Conservation (phyloP, 441 rosid species). For the Viola pubescens region DNA sequence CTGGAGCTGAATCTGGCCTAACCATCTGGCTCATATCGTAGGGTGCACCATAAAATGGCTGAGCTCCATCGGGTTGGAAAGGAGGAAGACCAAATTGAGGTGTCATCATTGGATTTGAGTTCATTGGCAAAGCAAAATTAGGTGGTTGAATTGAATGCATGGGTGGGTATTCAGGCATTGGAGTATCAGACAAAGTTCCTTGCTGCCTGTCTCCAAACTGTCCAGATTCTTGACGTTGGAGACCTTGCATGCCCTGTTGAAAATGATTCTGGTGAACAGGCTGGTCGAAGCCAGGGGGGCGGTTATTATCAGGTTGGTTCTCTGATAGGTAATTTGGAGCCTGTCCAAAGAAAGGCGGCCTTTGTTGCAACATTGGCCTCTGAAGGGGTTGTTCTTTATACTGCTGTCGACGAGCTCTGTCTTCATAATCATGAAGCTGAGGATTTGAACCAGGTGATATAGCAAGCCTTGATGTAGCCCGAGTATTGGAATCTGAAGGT, state of each 20-base stretch:
- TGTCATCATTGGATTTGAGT: slow-evolving; percentile 43
- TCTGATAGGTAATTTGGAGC: slow-evolving; percentile 43
- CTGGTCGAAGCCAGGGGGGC: slow-evolving; percentile 61
- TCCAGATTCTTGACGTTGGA: slow-evolving; percentile 41
- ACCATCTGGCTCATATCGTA: slow-evolving; percentile 43
- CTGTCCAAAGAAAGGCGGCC: slow-evolving; percentile 48
- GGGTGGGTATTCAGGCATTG: slow-evolving; percentile 50
- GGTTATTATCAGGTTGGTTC: slow-evolving; percentile 34
- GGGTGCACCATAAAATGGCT: slow-evolving; percentile 49
- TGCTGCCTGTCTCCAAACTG: slow-evolving; percentile 42
- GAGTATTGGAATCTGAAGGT: slow-evolving; percentile 59
- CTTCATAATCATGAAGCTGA: slow-evolving; percentile 53
- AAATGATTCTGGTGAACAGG: slow-evolving; percentile 34
- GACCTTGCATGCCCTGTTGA: slow-evolving; percentile 29
- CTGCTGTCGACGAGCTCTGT: slow-evolving; percentile 43
- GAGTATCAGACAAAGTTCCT: slow-evolving; percentile 37
- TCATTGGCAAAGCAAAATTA: slow-evolving; percentile 50
- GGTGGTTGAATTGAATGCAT: slow-evolving; percentile 65
- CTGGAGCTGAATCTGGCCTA: slow-evolving; percentile 39
- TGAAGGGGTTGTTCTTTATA: slow-evolving; percentile 45
- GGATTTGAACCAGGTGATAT: slow-evolving; percentile 48
- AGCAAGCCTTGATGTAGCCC: slow-evolving; percentile 48
- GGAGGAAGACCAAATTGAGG: slow-evolving; percentile 53
- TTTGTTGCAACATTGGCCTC: slow-evolving; percentile 47
- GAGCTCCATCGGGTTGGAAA: slow-evolving; percentile 62